Conservation (phyloP, 2,329 filamentous ascomycete genomes). For the Trichothecium sympodiale region DNA sequence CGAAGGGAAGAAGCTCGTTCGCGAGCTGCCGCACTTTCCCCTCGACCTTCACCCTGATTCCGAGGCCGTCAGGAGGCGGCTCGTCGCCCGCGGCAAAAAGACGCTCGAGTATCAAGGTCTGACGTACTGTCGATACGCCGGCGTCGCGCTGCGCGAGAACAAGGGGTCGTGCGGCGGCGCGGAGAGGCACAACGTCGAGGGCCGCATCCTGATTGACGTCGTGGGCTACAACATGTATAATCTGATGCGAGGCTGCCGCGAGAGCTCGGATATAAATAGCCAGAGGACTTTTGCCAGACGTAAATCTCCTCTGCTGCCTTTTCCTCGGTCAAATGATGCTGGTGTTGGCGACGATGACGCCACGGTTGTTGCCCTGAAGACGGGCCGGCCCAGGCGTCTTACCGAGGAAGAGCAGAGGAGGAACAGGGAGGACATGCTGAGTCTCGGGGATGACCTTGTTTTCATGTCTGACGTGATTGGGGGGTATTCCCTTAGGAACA, state of each 20-base stretch:
- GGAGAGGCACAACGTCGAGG: slow-evolving; percentile 20
- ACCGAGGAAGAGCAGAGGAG: too few species aligned
- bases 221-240: slow-evolving; percentile 31
- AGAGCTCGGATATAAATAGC: slow-evolving; percentile 18
- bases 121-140: slow-evolving; percentile 28
- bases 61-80: neutral
- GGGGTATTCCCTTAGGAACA: too few species aligned
- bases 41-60: slow-evolving; percentile 1
- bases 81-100: slow-evolving; percentile 5
- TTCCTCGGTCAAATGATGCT: too few species aligned
- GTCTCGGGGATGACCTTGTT: too few species aligned
- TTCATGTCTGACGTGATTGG: too few species aligned
- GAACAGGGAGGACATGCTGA: too few species aligned
- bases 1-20: slow-evolving; percentile 2
- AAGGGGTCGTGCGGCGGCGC: slow-evolving; percentile 5
- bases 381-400: too few species aligned
- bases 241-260: slow-evolving; percentile 21
- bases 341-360: too few species aligned
- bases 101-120: slow-evolving; percentile 4
- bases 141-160: slow-evolving; percentile 22
- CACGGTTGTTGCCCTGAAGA: too few species aligned
- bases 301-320: too few species aligned
- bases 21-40: slow-evolving; percentile 4
- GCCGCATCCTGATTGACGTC: slow-evolving; percentile 16
- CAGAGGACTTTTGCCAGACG: slow-evolving; percentile 9